Evolutionary conservation across 1,139 yeast genomes (phyloP), one percentile per base, ranked within the genome.

Genomic region (Hyphopichia buzzinii): DNA sequence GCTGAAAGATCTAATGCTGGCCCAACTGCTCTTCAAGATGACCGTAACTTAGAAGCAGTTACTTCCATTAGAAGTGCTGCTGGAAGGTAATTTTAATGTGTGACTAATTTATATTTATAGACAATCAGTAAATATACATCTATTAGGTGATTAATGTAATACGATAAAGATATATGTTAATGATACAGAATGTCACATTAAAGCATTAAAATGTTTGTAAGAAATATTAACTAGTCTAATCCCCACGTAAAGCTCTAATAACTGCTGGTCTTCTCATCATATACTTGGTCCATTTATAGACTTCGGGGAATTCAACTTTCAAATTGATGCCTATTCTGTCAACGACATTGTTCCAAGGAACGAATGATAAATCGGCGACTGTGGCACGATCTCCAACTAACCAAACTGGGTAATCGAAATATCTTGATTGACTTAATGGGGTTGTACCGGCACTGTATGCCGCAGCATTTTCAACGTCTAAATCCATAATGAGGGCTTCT

Each of bases 291-390:
- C 97, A 90, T 59, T 88, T 88, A 68, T 86, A 89, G 36, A 89
- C 96, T 63, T 90, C 97, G 2, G 97, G 97, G 58, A 87, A 88
- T 58, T 90, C 97, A 17, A 78, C 77, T 57, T 84, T 83, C 51
- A 90, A 75, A 54, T 85, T 87, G 47, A 90, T 87, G 11, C 96
- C 97, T 40, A 90, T 85, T 50, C 96, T 72, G 59, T 87, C 96
- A 34, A 89, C 96, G 16, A 90, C 96, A 54, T 89, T 90, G 60
- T 90, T 90, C 97, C 97, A 90, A 10, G 97, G 95, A 23, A 89
- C 96, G 65, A 89, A 90, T 17, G 92, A 79, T 52, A 90, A 71
- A 59, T 90, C 97, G 4, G 97, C 97, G 35, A 89, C 82, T 2
- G 97, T 86, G 37, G 92, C 84, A 39, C 86, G 69, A 54, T 88